Conservation (phyloP, 2,329 filamentous ascomycete genomes). For the Trichoderma lentiforme region DNA sequence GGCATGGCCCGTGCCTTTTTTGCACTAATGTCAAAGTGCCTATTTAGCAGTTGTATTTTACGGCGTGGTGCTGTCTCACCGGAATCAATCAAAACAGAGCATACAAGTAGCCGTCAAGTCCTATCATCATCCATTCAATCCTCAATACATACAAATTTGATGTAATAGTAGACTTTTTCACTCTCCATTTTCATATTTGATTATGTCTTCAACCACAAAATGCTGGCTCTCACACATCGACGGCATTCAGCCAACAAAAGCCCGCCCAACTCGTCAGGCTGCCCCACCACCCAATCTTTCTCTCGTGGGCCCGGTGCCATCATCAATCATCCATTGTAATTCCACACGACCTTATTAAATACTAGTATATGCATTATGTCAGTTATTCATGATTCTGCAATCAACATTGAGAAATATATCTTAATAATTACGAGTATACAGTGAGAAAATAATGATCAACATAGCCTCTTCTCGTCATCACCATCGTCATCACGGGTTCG, state of each 20-base stretch:
- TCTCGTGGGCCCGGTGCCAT: neutral
- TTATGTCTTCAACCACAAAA: neutral
- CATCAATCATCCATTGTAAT: neutral
- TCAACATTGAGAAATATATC: neutral
- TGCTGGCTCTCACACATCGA: neutral
- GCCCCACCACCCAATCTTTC: neutral
- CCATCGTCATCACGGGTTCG: neutral
- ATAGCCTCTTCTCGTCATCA: neutral
- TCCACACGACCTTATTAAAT: no score
- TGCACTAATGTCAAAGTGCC: neutral
- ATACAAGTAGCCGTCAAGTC: neutral
- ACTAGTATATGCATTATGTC: no score
- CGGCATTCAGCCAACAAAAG: neutral
- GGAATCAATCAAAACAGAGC: neutral
- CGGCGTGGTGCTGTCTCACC: neutral
- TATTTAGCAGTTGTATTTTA: neutral
- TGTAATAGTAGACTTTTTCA: neutral
- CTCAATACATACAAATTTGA: neutral
- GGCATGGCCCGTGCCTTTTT: slow-evolving; percentile 16
- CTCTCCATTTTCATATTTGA: neutral
- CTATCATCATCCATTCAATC: neutral
- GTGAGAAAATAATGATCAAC: neutral
- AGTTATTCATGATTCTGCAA: neutral
- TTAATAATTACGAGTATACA: neutral
- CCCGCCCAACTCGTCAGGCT: neutral